These are phyloP conservation scores for Apiotrichum mycotoxinovorans DNA, from an alignment of 1,284 basidiomycete species.

Conservation along the genomic window DNA sequence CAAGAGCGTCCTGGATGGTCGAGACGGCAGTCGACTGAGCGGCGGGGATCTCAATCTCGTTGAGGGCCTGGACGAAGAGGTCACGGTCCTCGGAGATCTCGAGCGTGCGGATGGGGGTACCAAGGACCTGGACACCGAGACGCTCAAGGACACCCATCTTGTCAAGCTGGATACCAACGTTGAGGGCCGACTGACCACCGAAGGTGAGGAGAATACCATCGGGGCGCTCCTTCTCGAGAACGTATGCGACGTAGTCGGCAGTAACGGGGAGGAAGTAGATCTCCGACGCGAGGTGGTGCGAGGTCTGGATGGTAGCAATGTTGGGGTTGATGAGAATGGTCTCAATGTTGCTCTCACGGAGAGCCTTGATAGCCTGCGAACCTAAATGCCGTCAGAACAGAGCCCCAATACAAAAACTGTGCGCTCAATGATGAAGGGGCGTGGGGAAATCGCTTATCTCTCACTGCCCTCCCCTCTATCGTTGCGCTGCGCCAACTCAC, in stretches of 20 bases:
- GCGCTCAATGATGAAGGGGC: too few relatives aligned
- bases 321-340: constrained; percentile 97
- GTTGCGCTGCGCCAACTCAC: constrained; percentile 43
- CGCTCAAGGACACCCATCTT: constrained; percentile 96
- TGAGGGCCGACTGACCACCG: constrained; percentile 95
- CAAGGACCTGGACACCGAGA: constrained; percentile 89
- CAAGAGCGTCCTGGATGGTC: constrained; percentile 86
- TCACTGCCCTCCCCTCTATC: neutral
- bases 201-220: constrained; percentile 98
- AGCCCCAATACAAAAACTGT: neutral
- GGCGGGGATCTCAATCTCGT: constrained; percentile 97
- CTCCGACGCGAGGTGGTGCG: constrained; percentile 90
- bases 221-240: constrained; percentile 95
- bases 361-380: constrained; percentile 97
- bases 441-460: neutral
- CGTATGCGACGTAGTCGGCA: constrained; percentile 95
- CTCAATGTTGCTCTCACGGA: constrained; percentile 90
- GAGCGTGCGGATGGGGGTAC: constrained; percentile 89
- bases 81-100: constrained; percentile 97
- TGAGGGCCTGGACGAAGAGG: constrained; percentile 93
- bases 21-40: constrained; percentile 97
- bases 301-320: constrained; percentile 96
- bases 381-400: constrained; percentile 32
- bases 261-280: constrained; percentile 98
- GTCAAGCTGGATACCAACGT: constrained; percentile 96